A percentile compares a stretch with the other conserved stretches of the same genome.
These are phyloP conservation scores for Mycena alexandri DNA, from an alignment of 768 basidiomycete species.

Conservation along the genomic window DNA sequence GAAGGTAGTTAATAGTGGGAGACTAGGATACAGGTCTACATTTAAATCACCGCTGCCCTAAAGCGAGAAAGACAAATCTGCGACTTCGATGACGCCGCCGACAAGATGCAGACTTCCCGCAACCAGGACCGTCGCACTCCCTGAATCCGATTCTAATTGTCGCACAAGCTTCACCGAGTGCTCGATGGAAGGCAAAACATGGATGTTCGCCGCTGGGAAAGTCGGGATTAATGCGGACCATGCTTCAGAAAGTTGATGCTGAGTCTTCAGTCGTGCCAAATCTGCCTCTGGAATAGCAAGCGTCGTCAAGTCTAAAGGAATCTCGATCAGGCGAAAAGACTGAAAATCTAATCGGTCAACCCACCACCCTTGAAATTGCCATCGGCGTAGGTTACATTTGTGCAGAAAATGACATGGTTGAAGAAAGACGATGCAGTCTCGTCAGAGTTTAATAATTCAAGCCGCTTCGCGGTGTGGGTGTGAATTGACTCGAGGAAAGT, in stretches of 20 bases:
- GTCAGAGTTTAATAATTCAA: conserved; percentile 54
- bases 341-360: conserved; percentile 20
- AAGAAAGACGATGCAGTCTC: conserved; percentile 68
- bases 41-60: conserved; percentile 41
- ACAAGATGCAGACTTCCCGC: conserved; percentile 94
- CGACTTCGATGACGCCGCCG: conserved; percentile 94
- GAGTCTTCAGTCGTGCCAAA: conserved; percentile 75
- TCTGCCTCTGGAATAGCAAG: conserved; percentile 74
- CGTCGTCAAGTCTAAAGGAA: conserved; percentile 77
- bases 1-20: conserved; percentile 44
- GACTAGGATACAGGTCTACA: conserved; percentile 30
- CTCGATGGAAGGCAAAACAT: conserved; percentile 90
- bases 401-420: conserved; percentile 92
- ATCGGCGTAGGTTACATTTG: conserved; percentile 94
- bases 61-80: conserved; percentile 78
- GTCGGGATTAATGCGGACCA: conserved; percentile 76
- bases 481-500: conserved; percentile 75
- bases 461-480: conserved; percentile 60
- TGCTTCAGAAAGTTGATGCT: conserved; percentile 79
- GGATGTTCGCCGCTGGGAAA: conserved; percentile 72
- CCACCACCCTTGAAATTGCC: conserved; percentile 92
- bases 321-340: conserved; percentile 5
- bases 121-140: conserved; percentile 75
- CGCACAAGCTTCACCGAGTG: conserved; percentile 84
- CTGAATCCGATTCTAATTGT: conserved; percentile 48